phyloP scores from a whole-genome alignment of 139 green algal species.

The Tetraselmis chui region DNA sequence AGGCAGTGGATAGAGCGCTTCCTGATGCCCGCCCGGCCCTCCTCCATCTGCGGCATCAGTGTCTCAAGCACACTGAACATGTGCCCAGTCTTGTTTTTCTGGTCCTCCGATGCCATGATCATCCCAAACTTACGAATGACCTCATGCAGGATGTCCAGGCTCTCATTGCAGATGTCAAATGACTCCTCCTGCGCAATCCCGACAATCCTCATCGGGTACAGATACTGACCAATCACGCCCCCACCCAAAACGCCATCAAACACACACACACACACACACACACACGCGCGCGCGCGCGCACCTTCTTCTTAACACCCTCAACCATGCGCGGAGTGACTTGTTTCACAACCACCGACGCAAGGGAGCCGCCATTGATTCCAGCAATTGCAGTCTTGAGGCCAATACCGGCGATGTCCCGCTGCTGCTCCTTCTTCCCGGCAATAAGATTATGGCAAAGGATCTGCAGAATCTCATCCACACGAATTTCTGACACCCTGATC shows the following conservation, averaged over 20 bases:
- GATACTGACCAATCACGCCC: too few relatives aligned
- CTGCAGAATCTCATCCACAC: conserved; percentile 51
- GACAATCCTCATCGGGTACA: too few relatives aligned
- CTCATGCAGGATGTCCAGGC: conserved; percentile 72
- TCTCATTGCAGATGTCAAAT: conserved; percentile 35
- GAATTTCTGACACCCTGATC: conserved; percentile 52
- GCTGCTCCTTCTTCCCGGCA: conserved; percentile 48
- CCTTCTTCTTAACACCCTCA: background rate
- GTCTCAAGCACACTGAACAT: conserved; percentile 28
- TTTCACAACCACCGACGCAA: conserved; percentile 5
- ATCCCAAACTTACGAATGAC: conserved; percentile 54
- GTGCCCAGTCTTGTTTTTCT: conserved; percentile 27
- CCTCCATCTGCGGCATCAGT: conserved; percentile 64
- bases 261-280: too few relatives aligned
- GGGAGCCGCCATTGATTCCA: conserved; percentile 15
- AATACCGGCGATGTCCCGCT: conserved; percentile 71
- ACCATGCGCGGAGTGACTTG: conserved; percentile 19
- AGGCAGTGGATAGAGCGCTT: conserved; percentile 62
- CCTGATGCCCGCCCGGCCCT: conserved; percentile 43
- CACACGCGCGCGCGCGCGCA: too few relatives aligned
- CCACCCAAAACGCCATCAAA: too few relatives aligned
- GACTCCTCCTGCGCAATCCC: conserved; percentile 21
- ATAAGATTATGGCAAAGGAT: conserved; percentile 62
- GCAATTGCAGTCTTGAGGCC: conserved; percentile 74
- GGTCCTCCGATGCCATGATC: conserved; percentile 37